Conservation (phyloP, 2,329 filamentous ascomycete species). For the Rhexocercosporidium sp. region DNA sequence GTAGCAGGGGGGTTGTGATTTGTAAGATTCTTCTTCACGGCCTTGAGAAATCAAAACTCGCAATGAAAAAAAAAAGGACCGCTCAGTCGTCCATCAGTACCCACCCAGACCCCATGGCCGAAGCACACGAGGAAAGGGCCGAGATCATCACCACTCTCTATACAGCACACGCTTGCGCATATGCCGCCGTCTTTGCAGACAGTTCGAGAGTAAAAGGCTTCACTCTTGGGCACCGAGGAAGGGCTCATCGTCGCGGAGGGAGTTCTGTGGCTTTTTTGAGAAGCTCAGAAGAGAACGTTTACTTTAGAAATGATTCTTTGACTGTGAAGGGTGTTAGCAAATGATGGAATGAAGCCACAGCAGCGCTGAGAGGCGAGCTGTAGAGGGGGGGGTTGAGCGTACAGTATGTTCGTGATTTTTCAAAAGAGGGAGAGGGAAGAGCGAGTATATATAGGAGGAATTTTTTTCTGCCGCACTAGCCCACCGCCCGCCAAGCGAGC, state of each 20-base stretch:
- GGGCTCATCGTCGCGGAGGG: constrained; percentile 94
- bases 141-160: constrained; percentile 97
- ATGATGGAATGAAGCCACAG: neutral
- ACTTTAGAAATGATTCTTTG: constrained; percentile 97
- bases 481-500: too few species aligned
- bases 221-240: constrained; percentile 91
- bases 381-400: neutral
- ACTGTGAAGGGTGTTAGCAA: neutral
- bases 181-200: constrained; percentile 66
- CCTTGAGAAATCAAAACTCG: constrained; percentile 52
- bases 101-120: constrained; percentile 79
- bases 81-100: constrained; percentile 91
- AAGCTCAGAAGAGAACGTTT: constrained; percentile 90
- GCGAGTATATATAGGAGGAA: neutral
- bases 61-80: constrained; percentile 61
- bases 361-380: too few species aligned
- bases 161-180: constrained; percentile 55
- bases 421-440: neutral
- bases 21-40: constrained; percentile 47
- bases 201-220: constrained; percentile 68
- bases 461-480: too few species aligned
- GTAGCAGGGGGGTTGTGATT: constrained; percentile 50
- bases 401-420: neutral
- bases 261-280: constrained; percentile 87
- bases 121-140: constrained; percentile 56